Percentiles rank a stretch among this genome's conserved stretches.
Evolutionary conservation across 306 rosid genomes (phyloP).

Genomic region (Rosa persica): DNA sequence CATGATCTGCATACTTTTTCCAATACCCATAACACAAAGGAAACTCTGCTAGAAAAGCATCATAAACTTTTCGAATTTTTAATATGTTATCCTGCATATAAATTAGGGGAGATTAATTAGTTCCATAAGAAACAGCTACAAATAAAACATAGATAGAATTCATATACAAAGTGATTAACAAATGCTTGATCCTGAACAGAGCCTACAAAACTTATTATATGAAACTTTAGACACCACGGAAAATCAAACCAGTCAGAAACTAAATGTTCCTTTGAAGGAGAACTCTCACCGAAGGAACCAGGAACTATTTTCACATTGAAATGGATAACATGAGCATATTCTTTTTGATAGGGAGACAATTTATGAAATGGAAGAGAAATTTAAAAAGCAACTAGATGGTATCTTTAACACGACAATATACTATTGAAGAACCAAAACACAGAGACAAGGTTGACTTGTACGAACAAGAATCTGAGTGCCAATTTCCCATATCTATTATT

Average conservation of each 20-base stretch:
- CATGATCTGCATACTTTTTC: conserved; percentile 99
- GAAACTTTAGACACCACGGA: neutral
- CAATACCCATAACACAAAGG: conserved; percentile 98
- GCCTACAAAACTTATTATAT: neutral
- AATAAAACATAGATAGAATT: neutral
- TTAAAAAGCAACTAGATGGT: neutral
- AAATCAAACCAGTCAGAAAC: neutral
- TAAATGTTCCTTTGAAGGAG: neutral
- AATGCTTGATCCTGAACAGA: neutral
- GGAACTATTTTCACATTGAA: neutral
- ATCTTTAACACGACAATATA: neutral
- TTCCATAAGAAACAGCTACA: neutral
- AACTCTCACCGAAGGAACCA: neutral
- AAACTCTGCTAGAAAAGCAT: conserved; percentile 89
- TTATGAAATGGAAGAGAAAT: neutral
- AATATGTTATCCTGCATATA: conserved; percentile 70
- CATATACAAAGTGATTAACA: neutral
- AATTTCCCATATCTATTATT: too few relatives aligned
- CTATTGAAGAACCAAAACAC: neutral
- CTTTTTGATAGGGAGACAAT: neutral
- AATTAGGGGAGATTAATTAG: conserved; percentile 21
- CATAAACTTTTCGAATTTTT: conserved; percentile 89
- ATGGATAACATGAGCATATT: neutral
- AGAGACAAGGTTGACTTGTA: neutral
- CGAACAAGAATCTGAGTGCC: neutral